phyloP scores from a whole-genome alignment of 179 eudicot species.

The Monotropa hypopitys region DNA sequence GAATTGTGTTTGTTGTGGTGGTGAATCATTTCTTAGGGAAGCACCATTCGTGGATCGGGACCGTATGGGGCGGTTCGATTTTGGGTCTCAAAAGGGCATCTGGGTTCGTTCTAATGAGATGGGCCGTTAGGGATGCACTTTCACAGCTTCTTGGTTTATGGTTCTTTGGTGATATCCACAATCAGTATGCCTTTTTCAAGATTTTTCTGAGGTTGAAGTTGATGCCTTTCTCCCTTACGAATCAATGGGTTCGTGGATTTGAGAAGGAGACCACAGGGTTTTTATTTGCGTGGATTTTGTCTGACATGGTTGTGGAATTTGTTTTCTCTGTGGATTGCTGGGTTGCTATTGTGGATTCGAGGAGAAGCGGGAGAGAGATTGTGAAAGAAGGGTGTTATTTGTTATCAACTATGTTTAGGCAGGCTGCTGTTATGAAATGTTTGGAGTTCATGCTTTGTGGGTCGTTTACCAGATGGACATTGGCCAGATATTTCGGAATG shows the following conservation, averaged over 20 bases:
- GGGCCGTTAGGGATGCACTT: slow-evolving; percentile 87
- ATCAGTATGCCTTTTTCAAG: slow-evolving; percentile 79
- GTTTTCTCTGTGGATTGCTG: slow-evolving; percentile 75
- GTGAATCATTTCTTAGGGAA: slow-evolving; percentile 52
- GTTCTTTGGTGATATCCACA: slow-evolving; percentile 78
- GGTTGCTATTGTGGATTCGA: slow-evolving; percentile 68
- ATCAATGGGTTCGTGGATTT: slow-evolving; percentile 64
- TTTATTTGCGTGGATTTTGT: slow-evolving; percentile 56
- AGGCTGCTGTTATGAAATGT: slow-evolving; percentile 58
- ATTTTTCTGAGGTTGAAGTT: slow-evolving; percentile 78
- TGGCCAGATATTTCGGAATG: slow-evolving; percentile 43
- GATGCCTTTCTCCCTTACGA: slow-evolving; percentile 77
- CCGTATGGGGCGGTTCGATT: slow-evolving; percentile 54
- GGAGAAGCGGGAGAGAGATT: slow-evolving; percentile 78
- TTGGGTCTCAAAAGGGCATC: slow-evolving; percentile 68
- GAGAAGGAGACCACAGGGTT: slow-evolving; percentile 69
- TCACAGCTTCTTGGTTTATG: slow-evolving; percentile 77
- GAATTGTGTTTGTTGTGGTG: slow-evolving; percentile 55
- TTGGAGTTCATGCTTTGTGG: slow-evolving; percentile 80
- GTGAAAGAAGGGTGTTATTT: slow-evolving; percentile 84
- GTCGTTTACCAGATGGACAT: slow-evolving; percentile 49
- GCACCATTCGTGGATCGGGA: slow-evolving; percentile 28
- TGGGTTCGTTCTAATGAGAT: slow-evolving; percentile 72
- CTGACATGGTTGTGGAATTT: slow-evolving; percentile 61
- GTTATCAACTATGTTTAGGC: slow-evolving; percentile 55